Base-by-base conservation (phyloP, 78 protist species). In the Emiliania huxleyi region DNA sequence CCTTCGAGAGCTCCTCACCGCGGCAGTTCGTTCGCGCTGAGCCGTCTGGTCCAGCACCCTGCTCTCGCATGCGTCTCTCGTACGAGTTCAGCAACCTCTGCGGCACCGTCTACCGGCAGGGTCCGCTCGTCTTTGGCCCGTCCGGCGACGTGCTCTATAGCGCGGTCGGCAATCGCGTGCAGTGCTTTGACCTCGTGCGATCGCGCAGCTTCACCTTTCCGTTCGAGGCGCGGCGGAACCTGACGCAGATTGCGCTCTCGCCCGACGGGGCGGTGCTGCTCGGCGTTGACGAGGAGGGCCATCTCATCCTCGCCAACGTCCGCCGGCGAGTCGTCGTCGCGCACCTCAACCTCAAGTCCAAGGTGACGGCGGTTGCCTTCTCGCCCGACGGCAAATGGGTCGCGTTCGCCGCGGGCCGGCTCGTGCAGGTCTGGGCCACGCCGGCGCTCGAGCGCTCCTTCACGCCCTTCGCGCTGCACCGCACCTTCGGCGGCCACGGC, bases 151-250 rank as follows among this genome's bases (percentile, higher is more conserved):
- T 95, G 22, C 94, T 98, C 21, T 55, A 96, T 85, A 85, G 96
- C 79, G 98, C 99, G 1, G 99, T 97, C 21, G 99, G 99, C 79
- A 98, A 98, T 71, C 95, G 99, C 52, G 91, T 98, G 43, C 37
- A 97, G 12, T 94, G 95, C n/a, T 98, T 96, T 44, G 98, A 98
- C 52, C 95, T 98, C 37, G 94, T 92, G 44, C 73, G 93, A 85
- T 92, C 35, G n/a, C 83, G 26, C n/a, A 22, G n/a, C 79, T 85
- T 22, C 55, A 97, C 98, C 1, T 69, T 97, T 42, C 97, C 98
- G 21, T 48, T 94, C 62, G 96, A 97, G 93, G 45, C 73, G 38
- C 93, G 93, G n/a, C 6, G 29, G 42, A 94, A 96, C 90, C 92
- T 97, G 37, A 42, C 71, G 22, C 62, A n/a, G 43, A 40, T 98